Evolutionary conservation across 2,329 filamentous ascomycete genomes (phyloP).

Genomic region (Epichloe elymi): DNA sequence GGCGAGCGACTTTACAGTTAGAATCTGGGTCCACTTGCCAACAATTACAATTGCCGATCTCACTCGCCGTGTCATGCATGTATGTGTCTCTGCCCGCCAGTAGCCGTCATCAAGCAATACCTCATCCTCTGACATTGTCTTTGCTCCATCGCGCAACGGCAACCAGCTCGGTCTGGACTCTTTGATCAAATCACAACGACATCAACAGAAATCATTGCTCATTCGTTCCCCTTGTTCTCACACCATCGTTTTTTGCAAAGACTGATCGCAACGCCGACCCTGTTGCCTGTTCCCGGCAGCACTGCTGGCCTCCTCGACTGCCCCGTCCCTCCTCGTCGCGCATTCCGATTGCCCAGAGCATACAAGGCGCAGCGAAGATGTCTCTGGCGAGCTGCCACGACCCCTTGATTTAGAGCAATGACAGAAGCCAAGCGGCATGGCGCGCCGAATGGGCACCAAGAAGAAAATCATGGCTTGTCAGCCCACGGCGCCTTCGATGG

Average conservation of each 20-base stretch:
- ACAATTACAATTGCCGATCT: too few species aligned
- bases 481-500: conserved; percentile 11
- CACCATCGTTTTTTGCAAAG: not conserved
- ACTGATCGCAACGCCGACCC: not conserved
- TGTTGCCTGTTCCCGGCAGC: not conserved
- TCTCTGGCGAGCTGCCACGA: conserved; percentile 4
- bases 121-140: not conserved
- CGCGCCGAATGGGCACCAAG: conserved; percentile 17
- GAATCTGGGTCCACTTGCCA: too few species aligned
- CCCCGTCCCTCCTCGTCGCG: not conserved
- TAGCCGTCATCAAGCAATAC: not conserved
- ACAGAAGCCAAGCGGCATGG: conserved; percentile 18
- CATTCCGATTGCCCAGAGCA: not conserved
- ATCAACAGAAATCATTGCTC: not conserved
- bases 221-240: not conserved
- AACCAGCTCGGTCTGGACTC: not conserved
- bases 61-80: not conserved
- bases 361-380: conserved; percentile 6
- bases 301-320: not conserved
- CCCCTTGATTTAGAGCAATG: conserved; percentile 15
- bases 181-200: not conserved
- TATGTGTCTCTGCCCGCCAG: not conserved
- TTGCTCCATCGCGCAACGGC: not conserved
- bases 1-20: too few species aligned
- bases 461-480: conserved; percentile 19